A percentile compares a stretch with the other conserved stretches of the same genome.
Evolutionary conservation across 1,139 yeast species (phyloP).

Genomic region (Candida smagusa): DNA sequence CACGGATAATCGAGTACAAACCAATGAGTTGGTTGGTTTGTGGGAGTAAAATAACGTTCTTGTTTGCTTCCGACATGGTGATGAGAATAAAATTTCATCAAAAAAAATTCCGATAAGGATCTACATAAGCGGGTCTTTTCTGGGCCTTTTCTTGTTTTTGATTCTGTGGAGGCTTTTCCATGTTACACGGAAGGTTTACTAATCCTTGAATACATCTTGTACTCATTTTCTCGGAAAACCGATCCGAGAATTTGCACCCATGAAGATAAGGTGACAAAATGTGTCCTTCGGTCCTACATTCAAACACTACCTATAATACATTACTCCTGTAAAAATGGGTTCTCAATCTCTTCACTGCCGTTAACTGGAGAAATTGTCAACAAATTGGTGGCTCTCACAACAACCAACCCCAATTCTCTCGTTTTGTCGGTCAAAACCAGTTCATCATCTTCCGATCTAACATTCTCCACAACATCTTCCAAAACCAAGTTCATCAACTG

Average conservation of each 20-base stretch:
- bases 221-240: neutral
- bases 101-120: too few relatives aligned
- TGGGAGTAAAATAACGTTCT: slow-evolving; percentile 68
- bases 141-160: too few relatives aligned
- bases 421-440: slow-evolving; percentile 47
- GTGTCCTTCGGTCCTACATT: too few relatives aligned
- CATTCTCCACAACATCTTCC: slow-evolving; percentile 73
- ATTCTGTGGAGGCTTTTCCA: too few relatives aligned
- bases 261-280: too few relatives aligned
- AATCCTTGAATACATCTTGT: too few relatives aligned
- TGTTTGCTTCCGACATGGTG: slow-evolving; percentile 21
- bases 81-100: slow-evolving; percentile 6
- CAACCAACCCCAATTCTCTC: slow-evolving; percentile 62
- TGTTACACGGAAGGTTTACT: too few relatives aligned
- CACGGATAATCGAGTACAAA: slow-evolving; percentile 85
- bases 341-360: slow-evolving; percentile 75
- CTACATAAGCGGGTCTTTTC: too few relatives aligned
- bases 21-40: slow-evolving; percentile 90
- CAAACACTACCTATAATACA: slow-evolving; percentile 8
- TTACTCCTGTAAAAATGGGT: slow-evolving; percentile 49
- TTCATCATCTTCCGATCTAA: slow-evolving; percentile 65
- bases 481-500: slow-evolving; percentile 90
- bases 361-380: slow-evolving; percentile 81
- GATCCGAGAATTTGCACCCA: too few relatives aligned
- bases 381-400: slow-evolving; percentile 82